Evolutionary conservation across 805 yeast species (phyloP), one percentile per base, ranked within the genome.

Genomic region (Schizosaccharomyces cryophilus): DNA sequence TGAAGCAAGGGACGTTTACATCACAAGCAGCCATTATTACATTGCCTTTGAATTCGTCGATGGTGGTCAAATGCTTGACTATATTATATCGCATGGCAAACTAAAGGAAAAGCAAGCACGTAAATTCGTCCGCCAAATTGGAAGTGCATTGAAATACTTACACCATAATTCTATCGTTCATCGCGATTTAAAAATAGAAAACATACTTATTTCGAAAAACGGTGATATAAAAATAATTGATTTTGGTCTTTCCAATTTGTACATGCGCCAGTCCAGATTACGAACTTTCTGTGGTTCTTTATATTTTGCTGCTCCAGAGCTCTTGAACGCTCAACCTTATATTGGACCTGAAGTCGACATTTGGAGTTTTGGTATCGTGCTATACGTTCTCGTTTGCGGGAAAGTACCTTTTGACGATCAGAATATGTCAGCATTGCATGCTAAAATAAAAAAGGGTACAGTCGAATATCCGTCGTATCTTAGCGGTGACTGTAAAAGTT

Each of bases 371-470:
- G 98, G 98, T 65, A 95, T 93, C 40, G 97, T 93, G 0, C 73
- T 93, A 60, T 93, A 87, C 69, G 99, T 93, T 6, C 75, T 93
- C 63, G 96, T 93, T 1, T 89, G 96, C 70, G 99, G 99, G 61
- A 89, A 87, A 70, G 97, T 93, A 15, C 99, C 99, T 7, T 93
- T 93, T 70, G 98, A 93, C 71, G 97, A 93, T 69, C 94, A 87
- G 67, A 82, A 86, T 65, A 95, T 94, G 64, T 83, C 89, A 58
- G 89, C 85, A 1, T 76, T 93, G 66, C 98, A 93, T 70, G 95
- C 87, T 64, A 89, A 89, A 71, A 93, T 93, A 70, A 93, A 90
- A 70, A 80, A 82, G 65, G 98, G 97, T 51, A 77, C 81, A 64
- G 95, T 93, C 11, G 95, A 88, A 65, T 93, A 93, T 70, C 97